A percentile compares a stretch with the other conserved stretches of the same genome.
phyloP scores from a whole-genome alignment of 2,329 filamentous ascomycete species.

The Colletotrichum somersetense region DNA sequence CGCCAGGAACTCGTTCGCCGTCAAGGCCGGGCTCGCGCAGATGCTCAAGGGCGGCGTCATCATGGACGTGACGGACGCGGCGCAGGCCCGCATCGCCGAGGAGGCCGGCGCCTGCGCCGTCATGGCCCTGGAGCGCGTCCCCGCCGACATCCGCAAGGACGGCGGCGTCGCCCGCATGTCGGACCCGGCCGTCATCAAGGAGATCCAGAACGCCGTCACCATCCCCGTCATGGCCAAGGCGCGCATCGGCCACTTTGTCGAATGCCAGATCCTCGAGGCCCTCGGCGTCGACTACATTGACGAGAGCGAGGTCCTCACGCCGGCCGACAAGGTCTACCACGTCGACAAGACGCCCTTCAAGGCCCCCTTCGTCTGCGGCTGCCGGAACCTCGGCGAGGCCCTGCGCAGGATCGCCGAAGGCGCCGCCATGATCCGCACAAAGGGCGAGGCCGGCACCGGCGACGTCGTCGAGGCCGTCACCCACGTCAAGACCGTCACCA shows the following conservation, averaged over 20 bases:
- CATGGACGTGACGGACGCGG: slow-evolving; percentile 97
- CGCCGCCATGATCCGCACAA: slow-evolving; percentile 98
- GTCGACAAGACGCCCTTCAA: slow-evolving; percentile 88
- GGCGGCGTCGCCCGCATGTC: slow-evolving; percentile 98
- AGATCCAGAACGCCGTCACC: slow-evolving; percentile 94
- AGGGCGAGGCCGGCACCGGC: slow-evolving; percentile 96
- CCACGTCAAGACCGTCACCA: slow-evolving; percentile 92
- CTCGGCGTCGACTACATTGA: slow-evolving; percentile 98
- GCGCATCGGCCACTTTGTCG: slow-evolving; percentile 96
- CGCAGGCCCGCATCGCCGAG: slow-evolving; percentile 96
- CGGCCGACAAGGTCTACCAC: slow-evolving; percentile 90
- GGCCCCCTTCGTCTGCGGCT: slow-evolving; percentile 95
- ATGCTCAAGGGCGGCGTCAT: slow-evolving; percentile 99
- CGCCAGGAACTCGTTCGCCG: slow-evolving; percentile 74
- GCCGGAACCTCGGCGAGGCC: slow-evolving; percentile 93
- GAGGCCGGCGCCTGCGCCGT: slow-evolving; percentile 95
- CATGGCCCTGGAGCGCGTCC: slow-evolving; percentile 98
- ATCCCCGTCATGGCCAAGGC: slow-evolving; percentile 99
- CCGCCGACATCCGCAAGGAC: slow-evolving; percentile 92
- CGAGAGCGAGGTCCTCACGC: slow-evolving; percentile 97
- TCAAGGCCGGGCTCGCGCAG: slow-evolving; percentile 95
- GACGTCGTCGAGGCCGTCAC: slow-evolving; percentile 97
- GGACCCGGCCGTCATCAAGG: slow-evolving; percentile 92
- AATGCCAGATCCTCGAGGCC: slow-evolving; percentile 97
- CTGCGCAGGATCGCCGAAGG: slow-evolving; percentile 91